Percentiles rank a stretch among this genome's conserved stretches.
Conservation (phyloP, 192 early-diverging fungal genomes). For the Gonapodya prolifera region DNA sequence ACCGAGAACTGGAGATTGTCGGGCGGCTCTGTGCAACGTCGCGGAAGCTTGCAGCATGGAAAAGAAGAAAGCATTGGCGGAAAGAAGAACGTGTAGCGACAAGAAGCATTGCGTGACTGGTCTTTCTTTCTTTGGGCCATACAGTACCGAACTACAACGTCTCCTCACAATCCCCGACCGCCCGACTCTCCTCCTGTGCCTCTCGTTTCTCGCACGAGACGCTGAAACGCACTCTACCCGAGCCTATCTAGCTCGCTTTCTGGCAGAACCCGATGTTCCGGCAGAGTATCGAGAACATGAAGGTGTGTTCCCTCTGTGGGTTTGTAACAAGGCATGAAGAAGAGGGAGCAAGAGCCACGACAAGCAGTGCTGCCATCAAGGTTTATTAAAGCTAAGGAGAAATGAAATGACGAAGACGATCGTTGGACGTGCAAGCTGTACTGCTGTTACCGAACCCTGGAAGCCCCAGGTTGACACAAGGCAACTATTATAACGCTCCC, state of each 20-base stretch:
- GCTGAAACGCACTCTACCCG: neutral
- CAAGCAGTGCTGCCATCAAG: too few relatives aligned
- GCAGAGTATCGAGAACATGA: neutral
- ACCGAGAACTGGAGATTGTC: neutral
- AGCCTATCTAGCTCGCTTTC: neutral
- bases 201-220: neutral
- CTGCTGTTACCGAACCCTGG: too few relatives aligned
- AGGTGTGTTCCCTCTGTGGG: neutral
- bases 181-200: neutral
- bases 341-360: too few relatives aligned
- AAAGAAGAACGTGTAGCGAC: neutral
- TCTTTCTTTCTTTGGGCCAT: neutral
- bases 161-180: neutral
- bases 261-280: neutral
- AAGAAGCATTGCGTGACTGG: neutral
- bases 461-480: too few relatives aligned
- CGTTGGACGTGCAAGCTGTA: too few relatives aligned
- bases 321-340: too few relatives aligned
- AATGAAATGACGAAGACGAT: too few relatives aligned
- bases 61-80: neutral
- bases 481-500: neutral
- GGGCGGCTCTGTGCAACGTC: neutral
- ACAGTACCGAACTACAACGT: neutral
- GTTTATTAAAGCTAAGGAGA: too few relatives aligned
- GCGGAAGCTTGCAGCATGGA: neutral